Base-by-base conservation (phyloP, 495 filamentous ascomycete genomes). In the Thermochaetoides thermophila region DNA sequence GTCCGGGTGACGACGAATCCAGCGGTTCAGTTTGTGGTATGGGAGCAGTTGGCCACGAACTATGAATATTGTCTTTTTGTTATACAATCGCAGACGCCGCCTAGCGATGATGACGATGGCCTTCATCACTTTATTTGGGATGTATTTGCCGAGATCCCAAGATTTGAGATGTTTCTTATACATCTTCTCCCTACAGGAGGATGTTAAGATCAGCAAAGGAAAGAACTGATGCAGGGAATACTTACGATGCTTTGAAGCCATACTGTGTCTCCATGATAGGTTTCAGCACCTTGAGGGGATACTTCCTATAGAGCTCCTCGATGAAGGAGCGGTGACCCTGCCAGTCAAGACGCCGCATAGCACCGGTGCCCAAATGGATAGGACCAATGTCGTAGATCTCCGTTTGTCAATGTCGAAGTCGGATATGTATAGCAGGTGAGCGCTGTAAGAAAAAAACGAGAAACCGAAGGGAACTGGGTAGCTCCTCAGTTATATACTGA, bases 61-160 rank as follows among this genome's bases (percentile, higher is more conserved):
- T 12, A 18, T 35, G 25, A 54, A 54, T 1, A 15, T 2, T 0
- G 44, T 49, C 0, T 33, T 32, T 24, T 46, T 52, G 24, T 42
- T 40, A 1, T 35, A 32, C 5, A 31, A 6, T 11, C 11, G 8
- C 14, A 33, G 39, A 1, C 50, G 45, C 12, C n/a, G 33, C 31
- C 34, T 24, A 17, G 30, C 35, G 2, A 56, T 48, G 3, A 18
- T 17, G 5, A 52, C 8, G 43, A 56, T 52, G 2, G 38, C 37
- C 6, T 32, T 39, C 31, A 45, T 43, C 7, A 52, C 44, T 6
- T 39, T 7, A 10, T 32, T 35, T 0, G 25, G 42, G 44, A 44
- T 35, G 21, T 56, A 52, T 32, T 56, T 56, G 3, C 31, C 33
- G 20, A 54, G 14, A 2, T 40, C 34, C 50, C 50, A 56, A 0